phyloP scores from a whole-genome alignment of 2,329 filamentous ascomycete genomes.

The Domatiomyces catenatus region DNA sequence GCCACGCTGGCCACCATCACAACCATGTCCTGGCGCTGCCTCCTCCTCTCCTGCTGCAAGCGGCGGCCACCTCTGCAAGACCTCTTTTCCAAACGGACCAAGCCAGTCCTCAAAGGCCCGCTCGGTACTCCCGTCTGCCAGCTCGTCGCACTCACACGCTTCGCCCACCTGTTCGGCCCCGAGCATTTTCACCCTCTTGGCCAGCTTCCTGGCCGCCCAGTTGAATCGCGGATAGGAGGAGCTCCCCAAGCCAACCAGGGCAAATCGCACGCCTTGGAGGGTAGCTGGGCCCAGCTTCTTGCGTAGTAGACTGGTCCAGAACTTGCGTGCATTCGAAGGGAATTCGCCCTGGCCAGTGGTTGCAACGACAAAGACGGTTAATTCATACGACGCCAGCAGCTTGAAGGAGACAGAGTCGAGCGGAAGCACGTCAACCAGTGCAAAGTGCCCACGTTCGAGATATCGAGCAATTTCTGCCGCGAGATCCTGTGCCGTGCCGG shows the following conservation, averaged over 20 bases:
- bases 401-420: conserved; percentile 39
- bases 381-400: conserved; percentile 22
- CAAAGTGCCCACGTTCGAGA: conserved; percentile 63
- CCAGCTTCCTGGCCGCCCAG: conserved; percentile 76
- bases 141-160: conserved; percentile 78
- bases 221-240: conserved; percentile 95
- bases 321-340: conserved; percentile 61
- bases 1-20: not conserved
- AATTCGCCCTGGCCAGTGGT: conserved; percentile 93
- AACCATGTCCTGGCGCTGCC: no score
- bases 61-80: conserved; percentile 54
- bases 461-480: conserved; percentile 68
- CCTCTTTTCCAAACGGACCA: conserved; percentile 46
- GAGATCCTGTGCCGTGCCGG: conserved; percentile 81
- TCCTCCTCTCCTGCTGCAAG: conserved; percentile 44
- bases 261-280: conserved; percentile 55
- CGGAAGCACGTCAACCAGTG: not conserved
- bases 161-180: conserved; percentile 64
- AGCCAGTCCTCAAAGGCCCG: conserved; percentile 70
- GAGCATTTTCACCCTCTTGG: conserved; percentile 68
- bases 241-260: conserved; percentile 82
- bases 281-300: conserved; percentile 60
- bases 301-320: conserved; percentile 74
- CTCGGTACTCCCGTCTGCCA: conserved; percentile 80
- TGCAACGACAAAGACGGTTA: conserved; percentile 59